Evolutionary conservation across 2,329 filamentous ascomycete species (phyloP).

Genomic region (Ilyonectria robusta): DNA sequence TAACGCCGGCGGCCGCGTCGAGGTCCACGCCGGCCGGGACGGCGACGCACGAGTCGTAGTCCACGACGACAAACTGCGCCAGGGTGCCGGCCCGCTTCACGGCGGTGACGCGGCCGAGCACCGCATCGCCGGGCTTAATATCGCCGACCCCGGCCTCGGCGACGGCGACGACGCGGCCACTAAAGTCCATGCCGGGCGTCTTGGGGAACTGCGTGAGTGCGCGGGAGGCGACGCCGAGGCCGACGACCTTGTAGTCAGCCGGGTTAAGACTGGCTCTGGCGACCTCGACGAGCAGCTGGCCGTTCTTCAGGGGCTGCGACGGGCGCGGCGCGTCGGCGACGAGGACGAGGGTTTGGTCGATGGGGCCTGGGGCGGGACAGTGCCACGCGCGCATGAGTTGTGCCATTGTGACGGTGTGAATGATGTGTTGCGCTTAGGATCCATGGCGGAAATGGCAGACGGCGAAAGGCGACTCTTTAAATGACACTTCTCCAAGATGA

Average conservation of each 20-base stretch:
- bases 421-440: background rate
- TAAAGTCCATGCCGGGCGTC: slow-evolving; percentile 65
- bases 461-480: background rate
- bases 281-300: slow-evolving; percentile 60
- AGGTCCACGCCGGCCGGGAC: slow-evolving; percentile 57
- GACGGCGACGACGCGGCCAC: slow-evolving; percentile 61
- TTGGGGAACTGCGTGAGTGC: slow-evolving; percentile 54
- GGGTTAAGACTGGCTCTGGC: slow-evolving; percentile 62
- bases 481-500: background rate
- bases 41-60: slow-evolving; percentile 51
- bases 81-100: slow-evolving; percentile 57
- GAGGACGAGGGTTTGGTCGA: slow-evolving; percentile 45
- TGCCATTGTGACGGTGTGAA: slow-evolving; percentile 33
- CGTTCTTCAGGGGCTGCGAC: slow-evolving; percentile 37
- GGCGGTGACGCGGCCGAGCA: slow-evolving; percentile 57
- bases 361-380: slow-evolving; percentile 41
- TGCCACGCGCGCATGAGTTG: slow-evolving; percentile 51
- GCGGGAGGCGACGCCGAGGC: slow-evolving; percentile 56
- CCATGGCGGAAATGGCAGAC: background rate
- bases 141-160: slow-evolving; percentile 44
- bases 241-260: slow-evolving; percentile 64
- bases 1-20: slow-evolving; percentile 59
- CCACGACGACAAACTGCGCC: slow-evolving; percentile 58
- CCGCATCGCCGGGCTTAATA: slow-evolving; percentile 57
- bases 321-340: slow-evolving; percentile 37